Conservation (phyloP, 768 basidiomycete genomes). For the Fistulinella prunicolor region DNA sequence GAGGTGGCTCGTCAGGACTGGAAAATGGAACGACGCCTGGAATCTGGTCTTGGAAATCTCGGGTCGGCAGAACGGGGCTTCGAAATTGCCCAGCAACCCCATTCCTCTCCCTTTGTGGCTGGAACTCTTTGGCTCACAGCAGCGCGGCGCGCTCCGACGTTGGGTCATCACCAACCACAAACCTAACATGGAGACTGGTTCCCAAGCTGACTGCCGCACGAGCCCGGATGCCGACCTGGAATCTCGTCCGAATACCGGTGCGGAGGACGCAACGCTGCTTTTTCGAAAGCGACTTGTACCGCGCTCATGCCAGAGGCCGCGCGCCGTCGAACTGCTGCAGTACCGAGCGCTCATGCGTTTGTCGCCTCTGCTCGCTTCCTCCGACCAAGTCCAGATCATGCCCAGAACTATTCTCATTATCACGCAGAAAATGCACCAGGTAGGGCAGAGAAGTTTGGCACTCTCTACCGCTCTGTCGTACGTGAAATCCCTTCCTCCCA, state of each 20-base stretch:
- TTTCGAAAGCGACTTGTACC: conserved; percentile 15
- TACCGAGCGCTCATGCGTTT: conserved; percentile 42
- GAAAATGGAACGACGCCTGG: conserved; percentile 61
- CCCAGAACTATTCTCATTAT: conserved; percentile 45
- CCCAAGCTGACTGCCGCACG: background rate
- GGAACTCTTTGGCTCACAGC: conserved; percentile 52
- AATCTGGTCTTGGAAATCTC: conserved; percentile 31
- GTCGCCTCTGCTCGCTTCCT: conserved; percentile 36
- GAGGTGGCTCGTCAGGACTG: conserved; percentile 55
- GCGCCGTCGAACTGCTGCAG: conserved; percentile 21
- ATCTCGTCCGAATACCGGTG: background rate
- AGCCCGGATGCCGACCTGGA: background rate
- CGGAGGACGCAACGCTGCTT: background rate
- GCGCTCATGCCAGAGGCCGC: conserved; percentile 10
- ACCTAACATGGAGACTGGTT: background rate
- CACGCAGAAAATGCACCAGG: conserved; percentile 45
- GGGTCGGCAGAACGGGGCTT: conserved; percentile 2
- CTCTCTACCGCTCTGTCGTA: conserved; percentile 46
- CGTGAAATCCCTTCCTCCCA: conserved; percentile 46
- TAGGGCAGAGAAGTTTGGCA: conserved; percentile 39
- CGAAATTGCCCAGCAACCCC: background rate
- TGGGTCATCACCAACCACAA: conserved; percentile 10
- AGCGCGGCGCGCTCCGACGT: conserved; percentile 33
- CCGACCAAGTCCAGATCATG: conserved; percentile 34
- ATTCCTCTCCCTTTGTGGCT: conserved; percentile 55